These are phyloP conservation scores for Fusarium sp. DNA, from an alignment of 2,329 filamentous ascomycete genomes.

Conservation along the genomic window DNA sequence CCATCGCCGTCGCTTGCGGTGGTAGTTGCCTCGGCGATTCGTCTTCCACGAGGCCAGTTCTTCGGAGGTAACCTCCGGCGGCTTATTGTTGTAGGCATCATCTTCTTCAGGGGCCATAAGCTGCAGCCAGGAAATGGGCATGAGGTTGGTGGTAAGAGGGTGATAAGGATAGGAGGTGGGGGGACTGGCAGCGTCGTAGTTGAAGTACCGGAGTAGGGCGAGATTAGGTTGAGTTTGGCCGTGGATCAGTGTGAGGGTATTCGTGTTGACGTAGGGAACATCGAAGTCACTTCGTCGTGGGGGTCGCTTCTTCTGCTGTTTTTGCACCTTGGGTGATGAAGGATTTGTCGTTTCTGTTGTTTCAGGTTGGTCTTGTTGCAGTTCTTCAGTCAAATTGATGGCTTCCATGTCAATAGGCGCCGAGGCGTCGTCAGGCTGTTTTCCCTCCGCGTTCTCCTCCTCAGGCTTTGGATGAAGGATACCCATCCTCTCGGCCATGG, in stretches of 20 bases:
- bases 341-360: slow-evolving; percentile 18
- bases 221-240: slow-evolving; percentile 90
- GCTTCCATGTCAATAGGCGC: slow-evolving; percentile 8
- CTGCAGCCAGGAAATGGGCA: slow-evolving; percentile 92
- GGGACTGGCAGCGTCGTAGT: slow-evolving; percentile 81
- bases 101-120: slow-evolving; percentile 85
- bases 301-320: slow-evolving; percentile 47
- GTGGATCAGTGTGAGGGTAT: slow-evolving; percentile 87
- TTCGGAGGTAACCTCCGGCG: slow-evolving; percentile 71
- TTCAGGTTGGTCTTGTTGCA: slow-evolving; percentile 21
- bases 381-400: slow-evolving; percentile 7
- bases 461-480: slow-evolving; percentile 72
- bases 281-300: slow-evolving; percentile 66
- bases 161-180: slow-evolving; percentile 74
- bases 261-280: slow-evolving; percentile 77
- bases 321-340: slow-evolving; percentile 27
- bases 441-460: slow-evolving; percentile 31
- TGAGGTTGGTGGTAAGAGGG: slow-evolving; percentile 85
- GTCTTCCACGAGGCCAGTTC: slow-evolving; percentile 81
- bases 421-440: slow-evolving; percentile 14
- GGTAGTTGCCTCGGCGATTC: slow-evolving; percentile 87
- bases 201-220: slow-evolving; percentile 89
- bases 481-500: slow-evolving; percentile 91
- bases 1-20: slow-evolving; percentile 90
- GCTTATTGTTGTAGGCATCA: slow-evolving; percentile 78